Percentiles rank a stretch among this genome's conserved stretches.
phyloP scores from a whole-genome alignment of 2,329 filamentous ascomycete species.

The Nemania sp. region DNA sequence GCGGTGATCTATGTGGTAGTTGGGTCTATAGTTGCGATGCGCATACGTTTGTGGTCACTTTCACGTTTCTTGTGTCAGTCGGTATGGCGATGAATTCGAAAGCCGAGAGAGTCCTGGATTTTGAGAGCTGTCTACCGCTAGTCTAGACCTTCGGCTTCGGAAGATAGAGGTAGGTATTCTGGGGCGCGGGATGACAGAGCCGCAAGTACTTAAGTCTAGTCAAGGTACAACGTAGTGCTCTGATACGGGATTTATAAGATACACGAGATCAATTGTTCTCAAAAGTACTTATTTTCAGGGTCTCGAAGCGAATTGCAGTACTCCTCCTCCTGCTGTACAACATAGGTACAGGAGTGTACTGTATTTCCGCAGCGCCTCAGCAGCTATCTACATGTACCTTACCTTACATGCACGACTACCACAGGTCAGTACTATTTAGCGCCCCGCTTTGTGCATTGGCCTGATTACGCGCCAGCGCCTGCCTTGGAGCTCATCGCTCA shows the following conservation, averaged over 20 bases:
- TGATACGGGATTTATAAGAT: background rate
- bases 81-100: background rate
- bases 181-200: background rate
- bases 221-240: too few species aligned
- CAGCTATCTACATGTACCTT: too few species aligned
- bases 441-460: conserved; percentile 44
- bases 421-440: conserved; percentile 10
- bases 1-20: background rate
- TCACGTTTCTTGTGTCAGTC: background rate
- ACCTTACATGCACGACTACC: background rate
- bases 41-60: conserved; percentile 18
- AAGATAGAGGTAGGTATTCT: too few species aligned
- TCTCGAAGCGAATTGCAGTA: background rate
- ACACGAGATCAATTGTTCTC: background rate
- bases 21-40: conserved; percentile 22
- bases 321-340: background rate
- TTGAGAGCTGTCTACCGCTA: background rate
- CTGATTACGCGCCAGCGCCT: conserved; percentile 51
- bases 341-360: background rate
- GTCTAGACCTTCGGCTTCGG: too few species aligned
- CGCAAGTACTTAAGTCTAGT: background rate
- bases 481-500: conserved; percentile 48
- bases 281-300: background rate
- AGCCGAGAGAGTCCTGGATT: background rate
- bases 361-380: background rate